phyloP scores from a whole-genome alignment of 2,329 filamentous ascomycete species.

The Hymenoscyphus albidus region DNA sequence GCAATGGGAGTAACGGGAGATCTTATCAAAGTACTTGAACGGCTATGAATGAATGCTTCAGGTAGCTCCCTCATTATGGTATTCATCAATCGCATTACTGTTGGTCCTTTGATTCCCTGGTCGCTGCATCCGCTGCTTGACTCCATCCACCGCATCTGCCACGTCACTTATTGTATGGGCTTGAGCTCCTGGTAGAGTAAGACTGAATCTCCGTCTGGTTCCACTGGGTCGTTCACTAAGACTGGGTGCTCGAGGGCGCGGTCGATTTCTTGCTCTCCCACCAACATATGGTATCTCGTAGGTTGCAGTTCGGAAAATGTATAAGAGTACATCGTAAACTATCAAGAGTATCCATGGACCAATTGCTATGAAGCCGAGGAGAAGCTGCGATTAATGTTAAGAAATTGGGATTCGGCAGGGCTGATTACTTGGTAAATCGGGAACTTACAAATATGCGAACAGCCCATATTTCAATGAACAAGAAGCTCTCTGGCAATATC shows the following conservation, averaged over 20 bases:
- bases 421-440: not conserved
- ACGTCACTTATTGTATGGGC: constrained; percentile 9
- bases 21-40: constrained; percentile 79
- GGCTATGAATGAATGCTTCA: constrained; percentile 36
- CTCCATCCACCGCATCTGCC: constrained; percentile 13
- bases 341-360: constrained; percentile 60
- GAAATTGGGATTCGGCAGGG: not conserved
- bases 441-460: constrained; percentile 57
- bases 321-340: constrained; percentile 60
- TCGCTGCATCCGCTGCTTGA: constrained; percentile 24
- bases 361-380: constrained; percentile 57
- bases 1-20: constrained; percentile 97
- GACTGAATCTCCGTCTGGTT: constrained; percentile 34
- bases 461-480: constrained; percentile 57
- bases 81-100: constrained; percentile 20
- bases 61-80: constrained; percentile 19
- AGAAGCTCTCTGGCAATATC: constrained; percentile 56
- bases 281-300: constrained; percentile 59
- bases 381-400: constrained; percentile 43
- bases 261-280: constrained; percentile 56
- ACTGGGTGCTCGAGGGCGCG: constrained; percentile 58
- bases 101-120: constrained; percentile 19
- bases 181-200: constrained; percentile 17
- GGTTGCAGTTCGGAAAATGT: constrained; percentile 53
- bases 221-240: constrained; percentile 54